Conservation (phyloP, 202 grass and related monocot species). For the Saccharum hybrid region DNA sequence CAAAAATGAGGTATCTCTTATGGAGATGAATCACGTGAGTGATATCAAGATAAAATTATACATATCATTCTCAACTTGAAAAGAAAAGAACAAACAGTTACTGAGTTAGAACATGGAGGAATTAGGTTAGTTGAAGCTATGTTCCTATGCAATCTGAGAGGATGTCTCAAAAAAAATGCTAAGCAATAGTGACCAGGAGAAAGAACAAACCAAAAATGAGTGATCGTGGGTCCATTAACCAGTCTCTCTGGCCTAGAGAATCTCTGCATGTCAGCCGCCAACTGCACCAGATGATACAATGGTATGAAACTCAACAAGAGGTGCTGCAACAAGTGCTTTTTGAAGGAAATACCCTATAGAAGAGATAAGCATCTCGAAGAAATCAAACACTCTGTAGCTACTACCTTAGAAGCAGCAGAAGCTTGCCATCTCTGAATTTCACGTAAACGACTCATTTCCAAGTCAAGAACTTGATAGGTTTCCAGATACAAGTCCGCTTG, state of each 20-base stretch:
- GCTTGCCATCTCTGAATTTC: slow-evolving; percentile 99
- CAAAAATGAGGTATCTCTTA: background rate
- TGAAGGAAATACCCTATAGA: slow-evolving; percentile 20
- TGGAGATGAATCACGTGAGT: slow-evolving; percentile 30
- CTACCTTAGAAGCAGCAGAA: slow-evolving; percentile 97
- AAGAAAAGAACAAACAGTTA: slow-evolving; percentile 19
- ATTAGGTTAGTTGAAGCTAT: slow-evolving; percentile 34
- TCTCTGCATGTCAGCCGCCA: slow-evolving; percentile 97
- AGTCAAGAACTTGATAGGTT: slow-evolving; percentile 97
- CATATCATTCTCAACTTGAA: background rate
- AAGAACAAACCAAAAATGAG: slow-evolving; percentile 92
- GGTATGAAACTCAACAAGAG: slow-evolving; percentile 42
- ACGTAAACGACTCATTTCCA: slow-evolving; percentile 96
- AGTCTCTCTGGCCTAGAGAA: slow-evolving; percentile 97
- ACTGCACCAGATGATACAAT: slow-evolving; percentile 62
- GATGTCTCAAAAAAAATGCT: slow-evolving; percentile 33
- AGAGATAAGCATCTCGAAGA: slow-evolving; percentile 9
- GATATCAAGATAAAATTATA: slow-evolving; percentile 43
- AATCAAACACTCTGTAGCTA: slow-evolving; percentile 26
- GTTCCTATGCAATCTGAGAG: slow-evolving; percentile 12
- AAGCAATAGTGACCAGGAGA: slow-evolving; percentile 35
- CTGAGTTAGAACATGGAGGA: slow-evolving; percentile 12
- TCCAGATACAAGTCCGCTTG: slow-evolving; percentile 96
- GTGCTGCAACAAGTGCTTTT: slow-evolving; percentile 28
- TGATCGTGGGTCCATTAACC: slow-evolving; percentile 93